A percentile compares a stretch with the other conserved stretches of the same genome.
phyloP scores from a whole-genome alignment of 495 filamentous ascomycete genomes.

The Aspergillus affinis region DNA sequence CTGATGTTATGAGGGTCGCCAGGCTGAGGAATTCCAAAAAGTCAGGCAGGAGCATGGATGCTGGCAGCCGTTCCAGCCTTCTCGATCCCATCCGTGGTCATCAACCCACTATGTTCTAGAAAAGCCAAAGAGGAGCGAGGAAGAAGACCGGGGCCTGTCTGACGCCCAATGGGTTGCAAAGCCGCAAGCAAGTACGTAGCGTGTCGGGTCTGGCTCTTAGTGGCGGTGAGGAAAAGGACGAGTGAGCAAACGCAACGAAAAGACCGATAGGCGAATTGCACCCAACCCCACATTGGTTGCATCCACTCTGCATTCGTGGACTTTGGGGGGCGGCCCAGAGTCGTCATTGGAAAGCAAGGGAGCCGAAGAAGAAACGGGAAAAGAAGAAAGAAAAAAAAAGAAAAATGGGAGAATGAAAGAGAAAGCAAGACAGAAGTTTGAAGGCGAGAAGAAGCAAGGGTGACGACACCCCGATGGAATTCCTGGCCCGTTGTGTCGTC shows the following conservation, averaged over 20 bases:
- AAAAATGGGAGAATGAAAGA: neutral
- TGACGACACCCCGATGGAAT: neutral
- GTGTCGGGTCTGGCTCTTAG: conserved; percentile 26
- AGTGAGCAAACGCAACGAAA: conserved; percentile 18
- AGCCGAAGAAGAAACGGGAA: neutral
- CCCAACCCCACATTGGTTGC: conserved; percentile 37
- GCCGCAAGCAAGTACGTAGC: conserved; percentile 26
- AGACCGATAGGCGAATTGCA: conserved; percentile 36
- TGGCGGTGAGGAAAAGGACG: conserved; percentile 41
- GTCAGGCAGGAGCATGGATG: conserved; percentile 15
- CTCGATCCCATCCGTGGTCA: conserved; percentile 13
- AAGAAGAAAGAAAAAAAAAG: conserved; percentile 1
- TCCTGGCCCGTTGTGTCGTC: neutral
- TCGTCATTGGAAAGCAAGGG: conserved; percentile 11
- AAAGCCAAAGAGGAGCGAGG: conserved; percentile 12
- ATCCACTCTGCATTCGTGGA: conserved; percentile 17
- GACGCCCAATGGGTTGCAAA: conserved; percentile 27
- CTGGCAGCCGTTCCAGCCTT: neutral
- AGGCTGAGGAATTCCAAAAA: neutral
- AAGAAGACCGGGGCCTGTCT: conserved; percentile 10
- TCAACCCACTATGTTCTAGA: conserved; percentile 20
- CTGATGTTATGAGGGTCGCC: neutral
- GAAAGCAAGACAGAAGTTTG: neutral
- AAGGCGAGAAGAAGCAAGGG: conserved; percentile 1
- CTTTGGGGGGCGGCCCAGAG: conserved; percentile 12